Base-by-base conservation (phyloP, 306 rosid species). In the Glycine tomentella region DNA sequence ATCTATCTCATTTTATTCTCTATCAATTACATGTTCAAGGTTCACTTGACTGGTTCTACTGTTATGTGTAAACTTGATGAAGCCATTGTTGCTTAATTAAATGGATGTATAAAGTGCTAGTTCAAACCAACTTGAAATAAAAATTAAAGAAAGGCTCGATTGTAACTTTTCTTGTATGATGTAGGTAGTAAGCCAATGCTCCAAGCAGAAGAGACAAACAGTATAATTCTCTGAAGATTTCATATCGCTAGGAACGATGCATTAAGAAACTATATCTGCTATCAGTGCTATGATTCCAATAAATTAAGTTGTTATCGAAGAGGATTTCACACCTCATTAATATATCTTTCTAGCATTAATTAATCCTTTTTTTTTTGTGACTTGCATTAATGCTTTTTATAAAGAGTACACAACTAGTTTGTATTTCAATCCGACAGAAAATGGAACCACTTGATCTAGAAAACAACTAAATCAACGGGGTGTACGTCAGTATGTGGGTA, bases 1-100 rank as follows among this genome's bases (percentile, higher is more conserved):
- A 40, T 40, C 34, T n/a, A 55, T 56, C 15, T 56, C 76, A n/a
- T 69, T 79, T 45, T 57, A 45, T 57, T 75, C 75, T 48, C 48
- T 7, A 63, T 64, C 38, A 5, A 58, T n/a, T n/a, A n/a, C n/a
- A n/a, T n/a, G 55, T n/a, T 44, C 42, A 57, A 42, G 7, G 5
- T 11, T 25, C 5, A 9, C 33, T 75, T 75, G 48, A 45, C 33
- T 75, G 8, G 11, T 61, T 75, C 77, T 72, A 71, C 16, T 25
- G 33, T 33, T 8, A 6, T 4, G 31, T 57, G 25, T 57, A 74
- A 74, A 20, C 14, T 57, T 74, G 53, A 36, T 16, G 12, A 40
- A 74, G 10, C 38, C 1, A 9, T 61, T 63, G 15, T 1, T 63
- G 1, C 15, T 61, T 11, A 61, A 33, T 61, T 11, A 61, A 63